Base-by-base conservation (phyloP, 345 rosid species). In the Syzygium oleosum region DNA sequence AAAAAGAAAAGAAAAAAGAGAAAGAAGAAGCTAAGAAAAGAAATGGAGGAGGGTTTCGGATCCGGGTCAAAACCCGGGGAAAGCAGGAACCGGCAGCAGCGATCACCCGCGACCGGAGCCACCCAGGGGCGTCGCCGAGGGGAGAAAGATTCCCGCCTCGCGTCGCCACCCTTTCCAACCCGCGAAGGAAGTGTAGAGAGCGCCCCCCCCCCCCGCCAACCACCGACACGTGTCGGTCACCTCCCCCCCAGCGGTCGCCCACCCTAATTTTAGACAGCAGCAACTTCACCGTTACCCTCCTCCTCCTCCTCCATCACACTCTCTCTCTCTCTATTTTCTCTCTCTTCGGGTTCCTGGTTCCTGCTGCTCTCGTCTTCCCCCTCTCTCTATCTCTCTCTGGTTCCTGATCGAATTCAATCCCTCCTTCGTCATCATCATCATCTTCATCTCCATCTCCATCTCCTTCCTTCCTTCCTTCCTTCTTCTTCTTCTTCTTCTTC, bases 151-250 rank as follows among this genome's bases (percentile, higher is more conserved):
- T 73, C 80, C 80, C 80, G 49, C 38, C 86, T 54, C 54, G 46
- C 86, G 49, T 65, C 86, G 16, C 55, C 85, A n/a, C 55, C 43
- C 51, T 49, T 13, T 19, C 53, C 7, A 19, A 38, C 41, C 54
- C 85, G 61, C 61, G 61, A 56, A 56, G 61, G 23, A 22, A 56
- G n/a, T 9, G 61, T 56, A 9, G 4, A 56, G n/a, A 13, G 16
- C 17, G 4, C 53, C 4, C 4, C n/a, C 13, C 63, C 27, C 63
- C 6, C 4, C 61, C 27, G 5, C 29, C 22, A 9, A 2, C 25
- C 23, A 58, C 78, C 7, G 77, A 55, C 77, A 88, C 79, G 88
- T 88, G 92, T 85, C 89, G 87, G 88, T 89, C 78, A 65, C 90
- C 88, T 89, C 83, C 53, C 56, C 88, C 88, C 53, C 23, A 3